A percentile compares a stretch with the other conserved stretches of the same genome.
These are phyloP conservation scores for Mollisia scopiformis DNA, from an alignment of 2,329 filamentous ascomycete species.

Conservation along the genomic window DNA sequence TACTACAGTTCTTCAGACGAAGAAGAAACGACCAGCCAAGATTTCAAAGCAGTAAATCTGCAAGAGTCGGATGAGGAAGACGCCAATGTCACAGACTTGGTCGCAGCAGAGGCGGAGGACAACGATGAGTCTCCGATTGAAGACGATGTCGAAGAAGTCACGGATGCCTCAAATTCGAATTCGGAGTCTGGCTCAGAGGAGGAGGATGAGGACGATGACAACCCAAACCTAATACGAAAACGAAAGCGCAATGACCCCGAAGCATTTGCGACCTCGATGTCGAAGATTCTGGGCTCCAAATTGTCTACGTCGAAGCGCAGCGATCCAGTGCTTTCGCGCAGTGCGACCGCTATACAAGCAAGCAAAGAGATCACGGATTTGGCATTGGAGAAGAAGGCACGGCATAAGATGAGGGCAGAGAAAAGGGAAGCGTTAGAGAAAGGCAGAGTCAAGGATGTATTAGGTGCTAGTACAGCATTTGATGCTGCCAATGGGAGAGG, in stretches of 20 bases:
- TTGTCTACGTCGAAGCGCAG: slow-evolving; percentile 78
- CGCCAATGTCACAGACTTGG: slow-evolving; percentile 30
- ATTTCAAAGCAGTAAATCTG: slow-evolving; percentile 53
- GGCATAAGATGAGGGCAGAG: slow-evolving; percentile 77
- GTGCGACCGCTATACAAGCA: slow-evolving; percentile 71
- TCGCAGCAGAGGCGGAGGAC: slow-evolving; percentile 27
- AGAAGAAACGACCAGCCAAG: slow-evolving; percentile 42
- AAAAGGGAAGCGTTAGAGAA: slow-evolving; percentile 80
- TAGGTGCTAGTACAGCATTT: slow-evolving; percentile 60
- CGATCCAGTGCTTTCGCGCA: slow-evolving; percentile 91
- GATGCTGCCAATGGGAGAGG: slow-evolving; percentile 49
- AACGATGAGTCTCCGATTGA: slow-evolving; percentile 27
- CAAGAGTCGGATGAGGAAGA: slow-evolving; percentile 42
- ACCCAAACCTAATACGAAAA: slow-evolving; percentile 49
- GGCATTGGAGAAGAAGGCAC: slow-evolving; percentile 81
- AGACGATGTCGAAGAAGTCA: slow-evolving; percentile 35
- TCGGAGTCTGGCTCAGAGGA: slow-evolving; percentile 27
- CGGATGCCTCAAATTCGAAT: slow-evolving; percentile 42
- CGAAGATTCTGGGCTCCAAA: slow-evolving; percentile 90
- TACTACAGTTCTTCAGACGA: slow-evolving; percentile 65
- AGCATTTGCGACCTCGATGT: slow-evolving; percentile 90
- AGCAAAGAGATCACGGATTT: slow-evolving; percentile 74
- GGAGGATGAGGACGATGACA: slow-evolving; percentile 44
- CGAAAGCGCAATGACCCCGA: slow-evolving; percentile 90
- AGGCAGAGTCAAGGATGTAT: slow-evolving; percentile 84